phyloP scores from a whole-genome alignment of 306 rosid genomes.

The Mimosa pudica region DNA sequence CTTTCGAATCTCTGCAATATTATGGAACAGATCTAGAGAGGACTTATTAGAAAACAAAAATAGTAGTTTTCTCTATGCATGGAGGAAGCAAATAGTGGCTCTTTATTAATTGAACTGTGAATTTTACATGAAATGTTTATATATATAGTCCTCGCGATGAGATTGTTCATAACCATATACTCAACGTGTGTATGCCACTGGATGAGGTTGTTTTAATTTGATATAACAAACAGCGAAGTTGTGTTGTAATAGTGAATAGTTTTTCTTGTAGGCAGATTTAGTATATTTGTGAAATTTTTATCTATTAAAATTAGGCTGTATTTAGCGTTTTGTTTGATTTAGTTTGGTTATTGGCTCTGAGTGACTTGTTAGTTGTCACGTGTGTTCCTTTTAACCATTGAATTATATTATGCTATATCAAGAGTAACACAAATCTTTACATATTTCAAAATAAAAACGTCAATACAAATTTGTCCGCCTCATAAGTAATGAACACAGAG shows the following conservation, averaged over 20 bases:
- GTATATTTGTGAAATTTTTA: not conserved
- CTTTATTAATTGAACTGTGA: not conserved
- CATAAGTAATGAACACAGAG: no score
- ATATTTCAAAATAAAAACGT: not conserved
- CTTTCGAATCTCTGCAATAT: not conserved
- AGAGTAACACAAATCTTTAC: not conserved
- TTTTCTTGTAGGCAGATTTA: not conserved
- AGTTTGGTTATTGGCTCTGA: not conserved
- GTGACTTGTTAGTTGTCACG: not conserved
- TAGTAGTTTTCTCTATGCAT: not conserved
- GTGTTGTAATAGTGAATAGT: not conserved
- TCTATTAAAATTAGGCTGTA: not conserved
- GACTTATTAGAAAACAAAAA: not conserved
- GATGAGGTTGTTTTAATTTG: not conserved
- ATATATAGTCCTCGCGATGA: conserved; percentile 7
- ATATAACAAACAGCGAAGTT: not conserved
- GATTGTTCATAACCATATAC: conserved; percentile 6
- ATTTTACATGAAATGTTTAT: not conserved
- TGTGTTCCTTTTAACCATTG: not conserved
- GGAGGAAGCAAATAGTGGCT: not conserved
- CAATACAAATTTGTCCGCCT: no score
- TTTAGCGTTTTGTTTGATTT: not conserved
- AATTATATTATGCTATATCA: not conserved
- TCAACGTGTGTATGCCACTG: not conserved
- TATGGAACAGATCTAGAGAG: not conserved